Base-by-base conservation (phyloP, 2,329 filamentous ascomycete genomes). In the Blastomyces silverae region DNA sequence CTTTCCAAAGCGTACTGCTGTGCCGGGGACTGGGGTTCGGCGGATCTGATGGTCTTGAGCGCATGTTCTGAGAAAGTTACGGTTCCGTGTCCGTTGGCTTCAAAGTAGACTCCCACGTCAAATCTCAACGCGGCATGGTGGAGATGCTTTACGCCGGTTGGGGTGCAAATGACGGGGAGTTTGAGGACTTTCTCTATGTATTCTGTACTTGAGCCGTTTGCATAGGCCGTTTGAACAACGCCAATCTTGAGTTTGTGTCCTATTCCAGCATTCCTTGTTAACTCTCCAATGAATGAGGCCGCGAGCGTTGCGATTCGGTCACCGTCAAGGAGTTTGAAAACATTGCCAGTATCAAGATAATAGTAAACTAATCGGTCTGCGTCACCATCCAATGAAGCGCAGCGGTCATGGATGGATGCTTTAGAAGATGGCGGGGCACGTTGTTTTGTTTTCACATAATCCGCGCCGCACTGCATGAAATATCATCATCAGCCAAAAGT, bases 361-460 rank as follows among this genome's bases (percentile, higher is more conserved):
- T 97, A 97, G 82, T 96, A 97, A 65, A 97, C 91, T 67, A 99
- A 83, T 65, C 94, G 90, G 76, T 99, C 94, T 20, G 94, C 94
- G 74, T 99, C 94, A 63, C 94, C 94, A 71, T 99, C 94, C 65
- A 96, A 84, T 10, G 93, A 97, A 77, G 90, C 93, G 82, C 87
- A 93, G 66, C 94, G 89, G 68, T 89, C 88, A 64, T 89, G 87
- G 1, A 86, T 83, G 42, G 86, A 83, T 55, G 90, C 89, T 75
- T 92, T 91, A 63, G 91, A 93, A 39, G 82, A 88, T 53, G 89
- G 89, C 62, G 94, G 94, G 66, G 91, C 90, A 68, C 92, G 87
- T 81, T 99, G 94, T 79, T 91, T 91, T 22, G 94, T 97, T 82
- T 99, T 99, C 78, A 99, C 94, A 71, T 87, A 97, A 79, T 99